Base-by-base conservation (phyloP, 768 basidiomycete species). In the Cyathus striatus region DNA sequence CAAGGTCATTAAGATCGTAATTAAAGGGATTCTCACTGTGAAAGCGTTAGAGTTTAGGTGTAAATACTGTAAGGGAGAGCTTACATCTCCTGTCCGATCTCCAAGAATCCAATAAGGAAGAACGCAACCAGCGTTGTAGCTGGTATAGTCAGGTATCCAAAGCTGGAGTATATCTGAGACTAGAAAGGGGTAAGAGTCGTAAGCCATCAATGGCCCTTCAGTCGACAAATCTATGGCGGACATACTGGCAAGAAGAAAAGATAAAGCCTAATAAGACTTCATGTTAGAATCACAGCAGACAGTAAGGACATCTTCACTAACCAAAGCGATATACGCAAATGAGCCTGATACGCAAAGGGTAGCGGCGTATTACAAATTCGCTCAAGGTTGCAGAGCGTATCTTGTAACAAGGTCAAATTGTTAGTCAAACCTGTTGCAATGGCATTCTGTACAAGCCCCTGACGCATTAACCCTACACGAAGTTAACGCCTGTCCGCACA, bases 261-360 rank as follows among this genome's bases (percentile, higher is more conserved):
- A 35, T 70, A 69, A 6, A 70, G 52, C 66, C 65, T 66, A 42
- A 4, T 32, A 18, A 42, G 30, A 21, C 13, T 10, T 13, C 21
- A 16, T n/a, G 12, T 4, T 27, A n/a, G 23, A 13, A 12, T 26
- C 17, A 59, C 63, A 12, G 60, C 53, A 50, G 63, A 58, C 38
- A 56, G 48, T 27, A 59, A 48, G 41, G 61, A 67, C 52, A 53
- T 49, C n/a, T n/a, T n/a, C n/a, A n/a, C n/a, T n/a, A n/a, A 72
- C 74, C 75, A 76, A 13, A 76, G 61, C 3, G 79, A 79, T 65
- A 83, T 75, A 41, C 81, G 68, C 38, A 83, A 63, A 53, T 83
- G 81, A 16, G 77, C 79, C 57, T 85, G 82, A 55, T 85, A 83
- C 10, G 82, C 81, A 51, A 83, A 85, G 2, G 81, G 81, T 44